Evolutionary conservation across 2,329 filamentous ascomycete species (phyloP).

Genomic region (Daldinia eschscholtzii): DNA sequence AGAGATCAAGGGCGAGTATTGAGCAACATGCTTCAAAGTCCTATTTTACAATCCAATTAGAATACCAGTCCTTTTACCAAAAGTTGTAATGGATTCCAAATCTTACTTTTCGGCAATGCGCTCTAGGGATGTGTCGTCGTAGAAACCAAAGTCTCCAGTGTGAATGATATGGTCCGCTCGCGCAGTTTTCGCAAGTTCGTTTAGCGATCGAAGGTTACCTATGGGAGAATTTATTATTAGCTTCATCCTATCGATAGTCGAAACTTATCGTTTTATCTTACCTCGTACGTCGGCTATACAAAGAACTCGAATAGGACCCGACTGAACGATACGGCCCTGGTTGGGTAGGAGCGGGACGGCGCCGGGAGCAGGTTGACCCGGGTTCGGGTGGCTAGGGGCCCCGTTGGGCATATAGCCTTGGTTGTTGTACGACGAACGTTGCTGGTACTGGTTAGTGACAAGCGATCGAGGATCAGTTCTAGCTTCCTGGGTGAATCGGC

Average conservation of each 20-base stretch:
- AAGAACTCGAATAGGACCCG: constrained; percentile 74
- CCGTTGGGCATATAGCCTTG: constrained; percentile 75
- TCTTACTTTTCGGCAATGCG: constrained; percentile 97
- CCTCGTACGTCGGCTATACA: constrained; percentile 81
- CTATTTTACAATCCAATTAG: constrained; percentile 60
- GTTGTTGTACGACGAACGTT: constrained; percentile 59
- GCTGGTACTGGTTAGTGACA: constrained; percentile 45
- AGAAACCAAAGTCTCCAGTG: constrained; percentile 99
- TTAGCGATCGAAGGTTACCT: constrained; percentile 96
- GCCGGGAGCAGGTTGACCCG: constrained; percentile 64
- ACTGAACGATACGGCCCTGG: constrained; percentile 75
- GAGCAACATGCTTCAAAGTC: constrained; percentile 97
- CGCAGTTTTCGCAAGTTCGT: constrained; percentile 94
- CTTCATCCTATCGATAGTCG: constrained; percentile 20
- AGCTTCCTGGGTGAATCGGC: constrained; percentile 11
- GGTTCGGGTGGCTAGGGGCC: constrained; percentile 60
- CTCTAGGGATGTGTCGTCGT: constrained; percentile 94
- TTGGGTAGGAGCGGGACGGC: constrained; percentile 75
- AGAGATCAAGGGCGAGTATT: constrained; percentile 94
- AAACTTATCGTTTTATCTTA: constrained; percentile 53
- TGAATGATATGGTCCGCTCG: constrained; percentile 98
- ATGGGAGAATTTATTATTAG: constrained; percentile 38
- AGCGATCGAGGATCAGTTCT: constrained; percentile 37
- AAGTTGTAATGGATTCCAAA: constrained; percentile 2
- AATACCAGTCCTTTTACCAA: not conserved